Evolutionary conservation across 2,329 filamentous ascomycete species (phyloP).

Genomic region (Alternaria sp.): DNA sequence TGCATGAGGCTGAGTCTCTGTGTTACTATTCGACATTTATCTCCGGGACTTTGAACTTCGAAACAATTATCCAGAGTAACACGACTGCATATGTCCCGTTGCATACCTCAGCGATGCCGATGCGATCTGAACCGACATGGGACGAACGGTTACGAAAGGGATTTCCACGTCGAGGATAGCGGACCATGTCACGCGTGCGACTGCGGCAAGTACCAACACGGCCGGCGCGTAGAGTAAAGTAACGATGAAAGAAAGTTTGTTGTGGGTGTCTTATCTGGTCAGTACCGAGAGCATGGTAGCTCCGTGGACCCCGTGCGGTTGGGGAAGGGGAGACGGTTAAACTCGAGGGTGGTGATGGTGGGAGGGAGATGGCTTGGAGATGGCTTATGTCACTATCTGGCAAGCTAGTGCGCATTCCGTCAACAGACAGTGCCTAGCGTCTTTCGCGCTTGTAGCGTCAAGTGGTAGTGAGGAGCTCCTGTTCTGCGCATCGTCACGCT

Average conservation of each 20-base stretch:
- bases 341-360: neutral
- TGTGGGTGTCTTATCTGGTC: neutral
- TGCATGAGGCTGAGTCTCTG: neutral
- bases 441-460: conserved; percentile 14
- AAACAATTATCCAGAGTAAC: neutral
- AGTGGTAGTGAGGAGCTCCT: conserved; percentile 17
- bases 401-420: conserved; percentile 20
- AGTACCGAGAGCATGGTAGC: neutral
- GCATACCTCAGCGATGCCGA: neutral
- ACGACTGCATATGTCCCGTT: neutral
- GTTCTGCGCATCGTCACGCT: conserved; percentile 15
- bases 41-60: neutral
- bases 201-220: neutral
- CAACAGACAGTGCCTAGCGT: conserved; percentile 26
- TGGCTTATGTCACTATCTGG: conserved; percentile 14
- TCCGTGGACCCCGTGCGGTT: neutral
- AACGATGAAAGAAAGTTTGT: neutral
- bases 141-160: neutral
- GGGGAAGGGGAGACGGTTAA: neutral
- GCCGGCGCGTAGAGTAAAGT: neutral
- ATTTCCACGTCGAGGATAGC: neutral
- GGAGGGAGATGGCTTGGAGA: neutral
- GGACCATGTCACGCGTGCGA: neutral
- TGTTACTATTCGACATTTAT: neutral
- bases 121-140: neutral